Evolutionary conservation across 768 basidiomycete genomes (phyloP), one percentile per base, ranked within the genome.

Genomic region (Zangia roseola): DNA sequence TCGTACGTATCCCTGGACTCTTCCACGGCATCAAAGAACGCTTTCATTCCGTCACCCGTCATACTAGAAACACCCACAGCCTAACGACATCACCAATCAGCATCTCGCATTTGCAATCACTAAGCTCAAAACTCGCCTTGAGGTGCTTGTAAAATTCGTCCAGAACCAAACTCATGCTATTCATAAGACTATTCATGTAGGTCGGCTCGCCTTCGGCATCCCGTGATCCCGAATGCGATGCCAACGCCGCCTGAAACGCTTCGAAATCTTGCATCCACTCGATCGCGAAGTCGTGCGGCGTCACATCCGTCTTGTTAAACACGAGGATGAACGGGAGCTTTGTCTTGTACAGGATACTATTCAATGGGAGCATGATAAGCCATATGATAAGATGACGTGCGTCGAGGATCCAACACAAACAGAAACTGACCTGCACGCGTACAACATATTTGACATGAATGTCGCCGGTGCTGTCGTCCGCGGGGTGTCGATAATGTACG

Each of bases 201-300:
- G 89, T 94, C 40, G 91, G 90, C 62, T 95, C 97, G 43, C 91
- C 94, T 54, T 94, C 87, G 5, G 84, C 76, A 64, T 90, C 86
- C 45, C 78, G 76, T 21, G 79, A 78, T 10, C 82, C 81, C 43
- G 75, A 72, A 60, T 89, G 84, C 2, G 84, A 74, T 4, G 87
- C 82, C 45, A 99, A 71, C 2, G 94, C 95, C 4, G 76, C 79
- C 65, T 98, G 97, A 70, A 97, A 99, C 21, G 81, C 82, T 67
- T 99, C 95, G 61, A 97, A 99, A 65, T 99, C 97, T 39, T 82
- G 77, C 95, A 98, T 98, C 97, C 97, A 99, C 54, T 94, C 92
- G 24, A 97, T 55, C 10, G 97, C 97, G 68, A 97, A 97, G 33
- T 83, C 79, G 64, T 97, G 92, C 2, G 86, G 76, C 63, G 89